Percentiles rank a stretch among this genome's conserved stretches.
phyloP scores from a whole-genome alignment of 768 basidiomycete species.

The Suillus tomentosus region DNA sequence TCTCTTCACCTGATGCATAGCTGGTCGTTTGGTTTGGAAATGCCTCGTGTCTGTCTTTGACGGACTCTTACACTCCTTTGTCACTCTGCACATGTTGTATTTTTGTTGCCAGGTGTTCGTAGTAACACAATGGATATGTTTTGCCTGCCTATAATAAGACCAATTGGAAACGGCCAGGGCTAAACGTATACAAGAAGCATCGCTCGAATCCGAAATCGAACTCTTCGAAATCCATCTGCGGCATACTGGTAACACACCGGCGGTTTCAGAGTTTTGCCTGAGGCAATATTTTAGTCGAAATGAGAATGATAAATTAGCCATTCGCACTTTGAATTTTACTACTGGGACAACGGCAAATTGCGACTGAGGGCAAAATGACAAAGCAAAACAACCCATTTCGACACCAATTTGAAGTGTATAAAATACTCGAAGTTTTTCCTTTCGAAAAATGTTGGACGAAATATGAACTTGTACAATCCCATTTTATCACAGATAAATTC shows the following conservation, averaged over 20 bases:
- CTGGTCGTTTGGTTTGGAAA: slow-evolving; percentile 8
- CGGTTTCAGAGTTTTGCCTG: no score
- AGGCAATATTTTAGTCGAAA: not conserved
- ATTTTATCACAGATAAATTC: not conserved
- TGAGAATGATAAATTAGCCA: not conserved
- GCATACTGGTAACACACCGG: not conserved
- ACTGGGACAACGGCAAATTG: not conserved
- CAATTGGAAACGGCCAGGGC: no score
- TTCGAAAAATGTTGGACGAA: no score
- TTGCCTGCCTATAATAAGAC: no score
- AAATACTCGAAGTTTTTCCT: no score
- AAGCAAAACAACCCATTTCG: not conserved
- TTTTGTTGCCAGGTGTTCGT: slow-evolving; percentile 3
- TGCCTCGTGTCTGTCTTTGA: slow-evolving; percentile 10
- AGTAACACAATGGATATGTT: slow-evolving; percentile 1
- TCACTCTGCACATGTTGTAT: slow-evolving; percentile 20
- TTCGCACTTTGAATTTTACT: not conserved
- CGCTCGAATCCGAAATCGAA: no score
- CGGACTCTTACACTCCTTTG: slow-evolving; percentile 26
- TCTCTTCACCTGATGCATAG: slow-evolving; percentile 5
- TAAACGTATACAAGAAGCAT: no score
- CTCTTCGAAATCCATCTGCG: no score
- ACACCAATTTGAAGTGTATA: not conserved
- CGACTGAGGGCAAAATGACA: not conserved
- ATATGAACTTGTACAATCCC: no score